Percentiles rank a stretch among this genome's conserved stretches.
phyloP scores from a whole-genome alignment of 1,284 basidiomycete genomes.

The Naganishia liquefaciens region DNA sequence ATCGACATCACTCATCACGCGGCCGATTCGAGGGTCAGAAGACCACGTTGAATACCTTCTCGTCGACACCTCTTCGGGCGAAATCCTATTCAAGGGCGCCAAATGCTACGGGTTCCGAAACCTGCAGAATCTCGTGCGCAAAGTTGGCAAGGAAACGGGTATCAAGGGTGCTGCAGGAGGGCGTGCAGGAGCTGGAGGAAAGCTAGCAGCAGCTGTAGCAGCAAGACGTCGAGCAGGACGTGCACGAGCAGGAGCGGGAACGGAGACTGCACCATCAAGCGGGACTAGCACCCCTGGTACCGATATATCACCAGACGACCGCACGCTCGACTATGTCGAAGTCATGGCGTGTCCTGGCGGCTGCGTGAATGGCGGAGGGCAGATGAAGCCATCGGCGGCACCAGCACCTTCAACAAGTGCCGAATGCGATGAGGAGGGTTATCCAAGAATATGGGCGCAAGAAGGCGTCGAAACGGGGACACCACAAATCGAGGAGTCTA shows the following conservation, averaged over 20 bases:
- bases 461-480: slow-evolving; percentile 44
- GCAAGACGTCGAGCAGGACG: slow-evolving; percentile 52
- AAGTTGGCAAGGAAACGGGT: slow-evolving; percentile 82
- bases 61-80: slow-evolving; percentile 57
- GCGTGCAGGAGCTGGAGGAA: slow-evolving; percentile 42
- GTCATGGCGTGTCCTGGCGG: slow-evolving; percentile 99
- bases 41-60: slow-evolving; percentile 69
- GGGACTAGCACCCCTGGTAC: slow-evolving; percentile 36
- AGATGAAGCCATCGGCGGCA: slow-evolving; percentile 64
- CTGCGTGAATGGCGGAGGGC: slow-evolving; percentile 96
- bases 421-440: slow-evolving; percentile 63
- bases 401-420: slow-evolving; percentile 2
- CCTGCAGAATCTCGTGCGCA: slow-evolving; percentile 93
- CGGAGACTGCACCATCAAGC: slow-evolving; percentile 37
- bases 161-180: slow-evolving; percentile 59
- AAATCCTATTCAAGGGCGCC: slow-evolving; percentile 83
- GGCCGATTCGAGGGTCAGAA: slow-evolving; percentile 62
- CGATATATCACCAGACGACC: slow-evolving; percentile 54
- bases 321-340: slow-evolving; percentile 90
- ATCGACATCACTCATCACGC: slow-evolving; percentile 61
- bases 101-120: slow-evolving; percentile 98
- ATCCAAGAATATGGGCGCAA: slow-evolving; percentile 61
- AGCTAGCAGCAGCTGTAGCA: slow-evolving; percentile 51
- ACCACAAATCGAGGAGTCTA: slow-evolving; percentile 51
- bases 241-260: slow-evolving; percentile 30